These are phyloP conservation scores for Annulohypoxylon bovei DNA, from an alignment of 495 filamentous ascomycete genomes.

Conservation along the genomic window DNA sequence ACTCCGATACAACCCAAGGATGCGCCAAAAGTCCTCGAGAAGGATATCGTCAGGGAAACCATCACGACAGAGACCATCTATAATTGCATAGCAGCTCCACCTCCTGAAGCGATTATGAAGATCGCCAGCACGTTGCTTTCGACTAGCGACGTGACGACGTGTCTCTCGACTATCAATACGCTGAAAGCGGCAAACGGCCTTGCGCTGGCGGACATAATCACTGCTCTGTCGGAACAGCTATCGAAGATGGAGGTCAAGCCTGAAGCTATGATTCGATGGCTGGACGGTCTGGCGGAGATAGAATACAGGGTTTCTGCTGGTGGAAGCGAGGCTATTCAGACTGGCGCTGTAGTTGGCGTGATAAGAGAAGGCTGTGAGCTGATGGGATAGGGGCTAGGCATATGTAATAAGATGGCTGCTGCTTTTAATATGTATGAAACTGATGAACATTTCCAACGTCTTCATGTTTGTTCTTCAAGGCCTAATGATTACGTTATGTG, in stretches of 20 bases:
- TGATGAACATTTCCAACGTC: background rate
- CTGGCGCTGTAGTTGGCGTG: conserved; percentile 89
- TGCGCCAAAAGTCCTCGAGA: conserved; percentile 65
- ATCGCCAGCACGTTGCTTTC: conserved; percentile 85
- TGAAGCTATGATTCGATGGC: conserved; percentile 88
- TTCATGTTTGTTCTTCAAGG: too few relatives aligned
- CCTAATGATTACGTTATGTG: too few relatives aligned
- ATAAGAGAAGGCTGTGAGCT: conserved; percentile 87
- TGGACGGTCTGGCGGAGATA: conserved; percentile 90
- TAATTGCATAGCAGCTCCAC: conserved; percentile 96
- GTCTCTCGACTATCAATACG: conserved; percentile 83
- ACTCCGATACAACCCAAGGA: conserved; percentile 76
- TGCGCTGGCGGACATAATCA: conserved; percentile 92
- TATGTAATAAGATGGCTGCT: background rate
- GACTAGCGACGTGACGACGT: conserved; percentile 85
- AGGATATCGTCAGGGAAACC: conserved; percentile 73
- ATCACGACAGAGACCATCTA: conserved; percentile 95
- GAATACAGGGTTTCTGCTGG: conserved; percentile 91
- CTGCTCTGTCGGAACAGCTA: conserved; percentile 82
- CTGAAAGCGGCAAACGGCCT: conserved; percentile 89
- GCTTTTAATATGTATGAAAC: background rate
- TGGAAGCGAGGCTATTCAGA: conserved; percentile 89
- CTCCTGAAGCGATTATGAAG: conserved; percentile 84
- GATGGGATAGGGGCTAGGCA: conserved; percentile 48
- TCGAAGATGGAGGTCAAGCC: conserved; percentile 83